Percentiles rank a stretch among this genome's conserved stretches.
Conservation (phyloP, 805 yeast species). For the Scheffersomyces coipomensis region DNA sequence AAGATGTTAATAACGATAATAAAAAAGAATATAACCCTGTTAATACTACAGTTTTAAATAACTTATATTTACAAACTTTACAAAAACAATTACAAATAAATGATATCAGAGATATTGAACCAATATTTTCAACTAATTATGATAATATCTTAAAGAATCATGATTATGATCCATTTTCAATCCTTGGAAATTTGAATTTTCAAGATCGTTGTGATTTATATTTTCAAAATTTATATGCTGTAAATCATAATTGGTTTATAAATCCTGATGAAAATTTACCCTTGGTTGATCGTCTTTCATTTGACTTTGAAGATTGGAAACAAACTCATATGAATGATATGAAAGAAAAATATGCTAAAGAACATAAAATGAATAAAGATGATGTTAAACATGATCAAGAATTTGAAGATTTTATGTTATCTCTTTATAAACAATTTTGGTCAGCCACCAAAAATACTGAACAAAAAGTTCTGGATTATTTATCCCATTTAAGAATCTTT, state of each 20-base stretch:
- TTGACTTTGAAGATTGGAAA: constrained; percentile 28
- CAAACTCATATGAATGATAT: constrained; percentile 19
- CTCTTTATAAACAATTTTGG: constrained; percentile 25
- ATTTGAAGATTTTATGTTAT: constrained; percentile 24
- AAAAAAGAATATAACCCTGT: not conserved
- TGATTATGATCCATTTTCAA: constrained; percentile 10
- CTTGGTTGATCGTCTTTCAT: constrained; percentile 26
- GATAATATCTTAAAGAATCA: constrained; percentile 20
- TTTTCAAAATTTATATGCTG: constrained; percentile 40
- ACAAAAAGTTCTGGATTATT: not conserved
- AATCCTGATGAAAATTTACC: constrained; percentile 28
- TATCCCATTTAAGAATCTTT: constrained; percentile 20
- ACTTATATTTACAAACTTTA: not conserved
- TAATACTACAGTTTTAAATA: not conserved
- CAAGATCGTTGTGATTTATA: constrained; percentile 44
- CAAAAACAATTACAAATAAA: not conserved
- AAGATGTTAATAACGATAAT: not conserved
- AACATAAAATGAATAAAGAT: constrained; percentile 13
- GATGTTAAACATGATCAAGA: constrained; percentile 19
- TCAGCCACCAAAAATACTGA: constrained; percentile 12
- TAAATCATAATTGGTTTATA: constrained; percentile 46
- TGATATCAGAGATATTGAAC: constrained; percentile 18
- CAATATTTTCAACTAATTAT: constrained; percentile 18
- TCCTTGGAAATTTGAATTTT: constrained; percentile 19
- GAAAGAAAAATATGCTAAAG: constrained; percentile 24